These are phyloP conservation scores for Suillus occidentalis DNA, from an alignment of 768 basidiomycete species.

Conservation along the genomic window DNA sequence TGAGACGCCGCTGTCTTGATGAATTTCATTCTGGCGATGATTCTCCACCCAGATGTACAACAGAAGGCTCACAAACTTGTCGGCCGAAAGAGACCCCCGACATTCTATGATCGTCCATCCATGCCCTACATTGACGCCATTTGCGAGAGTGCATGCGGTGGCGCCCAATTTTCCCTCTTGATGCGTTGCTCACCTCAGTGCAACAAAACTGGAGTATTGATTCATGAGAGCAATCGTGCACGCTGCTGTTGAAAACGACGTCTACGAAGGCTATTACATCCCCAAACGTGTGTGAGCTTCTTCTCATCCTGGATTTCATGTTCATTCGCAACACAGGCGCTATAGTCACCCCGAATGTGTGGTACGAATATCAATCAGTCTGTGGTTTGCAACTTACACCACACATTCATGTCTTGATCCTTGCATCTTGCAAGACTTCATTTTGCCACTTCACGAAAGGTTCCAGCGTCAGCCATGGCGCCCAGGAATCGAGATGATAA, in stretches of 20 bases:
- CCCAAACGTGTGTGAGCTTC: slow-evolving; percentile 38
- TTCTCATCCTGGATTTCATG: background rate
- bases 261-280: slow-evolving; percentile 48
- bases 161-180: slow-evolving; percentile 15
- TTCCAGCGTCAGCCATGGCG: no score
- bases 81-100: slow-evolving; percentile 12
- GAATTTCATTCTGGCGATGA: slow-evolving; percentile 17
- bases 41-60: slow-evolving; percentile 14
- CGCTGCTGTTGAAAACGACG: slow-evolving; percentile 33
- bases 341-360: background rate
- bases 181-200: slow-evolving; percentile 7
- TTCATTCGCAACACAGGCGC: slow-evolving; percentile 4
- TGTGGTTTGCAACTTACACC: slow-evolving; percentile 12
- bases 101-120: slow-evolving; percentile 14
- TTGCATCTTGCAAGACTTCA: no score
- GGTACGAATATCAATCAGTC: background rate
- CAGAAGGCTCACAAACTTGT: slow-evolving; percentile 31
- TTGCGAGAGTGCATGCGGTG: slow-evolving; percentile 15
- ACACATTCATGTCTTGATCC: no score
- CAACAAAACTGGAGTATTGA: background rate
- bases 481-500: no score
- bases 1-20: slow-evolving; percentile 1
- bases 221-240: slow-evolving; percentile 20
- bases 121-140: slow-evolving; percentile 16
- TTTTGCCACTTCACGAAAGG: no score